Evolutionary conservation across 2,329 filamentous ascomycete genomes (phyloP).

Genomic region (Ascochyta koolunga): DNA sequence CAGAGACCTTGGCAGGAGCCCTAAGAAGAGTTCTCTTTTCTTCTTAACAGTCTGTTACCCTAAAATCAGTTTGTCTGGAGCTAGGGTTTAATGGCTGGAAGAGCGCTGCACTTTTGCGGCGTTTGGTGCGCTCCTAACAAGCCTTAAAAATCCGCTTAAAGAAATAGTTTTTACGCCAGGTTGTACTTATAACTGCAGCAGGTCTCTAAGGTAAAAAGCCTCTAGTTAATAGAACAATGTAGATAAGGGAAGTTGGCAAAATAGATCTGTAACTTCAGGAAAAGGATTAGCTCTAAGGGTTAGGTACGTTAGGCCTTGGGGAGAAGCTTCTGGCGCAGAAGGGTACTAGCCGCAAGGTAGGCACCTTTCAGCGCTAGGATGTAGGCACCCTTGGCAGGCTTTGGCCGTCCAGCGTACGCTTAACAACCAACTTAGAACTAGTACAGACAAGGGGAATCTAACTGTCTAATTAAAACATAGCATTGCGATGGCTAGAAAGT

Average conservation of each 20-base stretch:
- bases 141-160: slow-evolving; percentile 52
- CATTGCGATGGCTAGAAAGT: too few relatives aligned
- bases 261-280: too few relatives aligned
- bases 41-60: slow-evolving; percentile 51
- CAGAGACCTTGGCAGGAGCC: slow-evolving; percentile 47
- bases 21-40: slow-evolving; percentile 52
- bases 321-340: too few relatives aligned
- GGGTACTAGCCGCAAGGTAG: too few relatives aligned
- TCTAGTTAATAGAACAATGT: slow-evolving; percentile 50
- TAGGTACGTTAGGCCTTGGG: too few relatives aligned
- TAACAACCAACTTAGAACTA: too few relatives aligned
- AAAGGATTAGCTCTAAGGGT: too few relatives aligned
- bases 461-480: too few relatives aligned
- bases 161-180: slow-evolving; percentile 50
- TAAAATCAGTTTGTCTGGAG: slow-evolving; percentile 54
- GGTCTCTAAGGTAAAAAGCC: slow-evolving; percentile 50
- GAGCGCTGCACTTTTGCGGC: slow-evolving; percentile 48
- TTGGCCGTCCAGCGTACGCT: too few relatives aligned
- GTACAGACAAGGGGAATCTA: too few relatives aligned
- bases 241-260: slow-evolving; percentile 24
- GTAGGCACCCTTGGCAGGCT: too few relatives aligned
- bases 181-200: slow-evolving; percentile 54
- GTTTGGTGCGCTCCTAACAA: slow-evolving; percentile 49
- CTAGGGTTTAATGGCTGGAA: slow-evolving; percentile 51
- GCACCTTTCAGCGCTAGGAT: too few relatives aligned